Conservation (phyloP, 1,284 basidiomycete species). For the Coriolopsis trogii region DNA sequence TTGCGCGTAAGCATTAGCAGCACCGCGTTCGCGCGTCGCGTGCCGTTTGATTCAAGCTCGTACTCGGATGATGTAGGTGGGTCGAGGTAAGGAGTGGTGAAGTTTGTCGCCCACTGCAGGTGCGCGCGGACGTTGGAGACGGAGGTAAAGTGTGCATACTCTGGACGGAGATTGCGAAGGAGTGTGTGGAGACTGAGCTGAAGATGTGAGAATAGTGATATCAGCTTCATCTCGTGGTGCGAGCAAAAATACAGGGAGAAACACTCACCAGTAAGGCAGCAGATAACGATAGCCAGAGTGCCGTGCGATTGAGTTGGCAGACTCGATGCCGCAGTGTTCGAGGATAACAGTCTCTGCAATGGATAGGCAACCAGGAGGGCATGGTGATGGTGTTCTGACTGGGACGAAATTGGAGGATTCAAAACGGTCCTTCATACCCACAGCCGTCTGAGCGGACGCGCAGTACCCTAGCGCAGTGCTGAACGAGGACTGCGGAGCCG, state of each 20-base stretch:
- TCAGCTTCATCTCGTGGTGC: not conserved
- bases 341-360: conserved; percentile 1
- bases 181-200: conserved; percentile 1
- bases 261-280: conserved; percentile 2
- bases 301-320: conserved; percentile 1
- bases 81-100: not conserved
- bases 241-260: not conserved
- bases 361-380: not conserved
- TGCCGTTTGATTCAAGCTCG: conserved; percentile 9
- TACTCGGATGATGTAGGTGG: conserved; percentile 4
- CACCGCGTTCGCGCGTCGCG: conserved; percentile 35
- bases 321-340: conserved; percentile 1
- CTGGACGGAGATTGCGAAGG: conserved; percentile 1
- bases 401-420: not conserved
- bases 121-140: not conserved
- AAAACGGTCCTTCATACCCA: too few relatives aligned
- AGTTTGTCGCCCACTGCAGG: conserved; percentile 1
- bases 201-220: not conserved
- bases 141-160: conserved; percentile 2
- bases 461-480: too few relatives aligned
- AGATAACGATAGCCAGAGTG: not conserved
- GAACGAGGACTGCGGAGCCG: too few relatives aligned
- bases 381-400: not conserved
- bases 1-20: conserved; percentile 64
- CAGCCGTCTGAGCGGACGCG: too few relatives aligned